Evolutionary conservation across 2,329 filamentous ascomycete species (phyloP), one percentile per base, ranked within the genome.

Genomic region (Nigrospora osmanthi): DNA sequence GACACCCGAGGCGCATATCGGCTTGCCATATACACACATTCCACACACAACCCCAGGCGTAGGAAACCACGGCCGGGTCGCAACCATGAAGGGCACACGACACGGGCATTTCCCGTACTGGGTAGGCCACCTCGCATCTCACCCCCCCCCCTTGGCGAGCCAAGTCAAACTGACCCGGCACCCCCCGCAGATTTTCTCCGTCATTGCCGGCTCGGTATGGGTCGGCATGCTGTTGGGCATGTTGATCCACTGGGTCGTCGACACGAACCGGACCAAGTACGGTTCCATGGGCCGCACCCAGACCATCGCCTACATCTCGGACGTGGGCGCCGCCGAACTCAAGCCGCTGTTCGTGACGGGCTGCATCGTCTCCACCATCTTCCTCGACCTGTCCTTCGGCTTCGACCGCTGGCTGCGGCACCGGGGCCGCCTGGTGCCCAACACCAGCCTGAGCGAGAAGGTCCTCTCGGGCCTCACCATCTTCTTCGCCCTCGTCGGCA

Each of bases 341-440:
- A 86, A 90, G 60, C 87, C 87, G 3, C 73, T 91, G 49, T 93
- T 93, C 70, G 83, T 93, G 56, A 72, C 81, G 32, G 84, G 87
- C 54, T 82, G 77, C 56, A 69, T 73, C 44, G 67, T 88, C 33
- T 89, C 86, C 6, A 85, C 88, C 17, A 71, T 94, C 40, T 83
- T 87, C 49, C 83, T 98, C 58, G 86, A 95, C 66, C 66, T 88
- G 10, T 80, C 85, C 23, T 93, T 98, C 60, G 64, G 86, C 43
- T 71, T 85, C 13, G 91, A 96, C 68, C 81, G 90, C 49, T 93
- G 83, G 79, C 75, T 97, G 42, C 83, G 91, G 38, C 90, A 96
- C 66, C 74, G 71, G 17, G 87, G 89, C 10, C 83, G 88, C 13
- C 75, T 97, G 28, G 80, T 83, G 3, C 84, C 80, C 50, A 95